phyloP scores from a whole-genome alignment of 441 rosid species.

The Erodium texanum region DNA sequence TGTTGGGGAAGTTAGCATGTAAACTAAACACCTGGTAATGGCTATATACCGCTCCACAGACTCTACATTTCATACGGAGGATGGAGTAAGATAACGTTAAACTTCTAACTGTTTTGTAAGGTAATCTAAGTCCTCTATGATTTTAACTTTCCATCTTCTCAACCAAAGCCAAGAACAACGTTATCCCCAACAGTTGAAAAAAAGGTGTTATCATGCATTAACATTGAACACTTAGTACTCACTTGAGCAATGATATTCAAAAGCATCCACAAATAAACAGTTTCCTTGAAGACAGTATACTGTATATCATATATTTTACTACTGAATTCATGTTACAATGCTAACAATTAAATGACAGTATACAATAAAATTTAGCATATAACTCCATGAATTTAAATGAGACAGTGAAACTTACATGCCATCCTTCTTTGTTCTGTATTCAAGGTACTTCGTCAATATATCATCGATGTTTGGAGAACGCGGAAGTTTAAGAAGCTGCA shows the following conservation, averaged over 20 bases:
- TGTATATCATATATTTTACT: background rate
- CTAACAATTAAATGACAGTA: background rate
- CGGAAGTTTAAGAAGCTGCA: constrained; percentile 92
- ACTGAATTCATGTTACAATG: background rate
- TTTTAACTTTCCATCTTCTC: no score
- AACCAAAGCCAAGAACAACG: no score
- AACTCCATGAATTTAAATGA: constrained; percentile 11
- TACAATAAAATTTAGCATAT: background rate
- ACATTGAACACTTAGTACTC: no score
- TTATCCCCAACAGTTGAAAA: no score
- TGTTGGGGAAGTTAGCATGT: background rate
- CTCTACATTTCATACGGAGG: background rate
- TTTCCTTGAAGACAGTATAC: no score
- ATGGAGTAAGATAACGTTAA: background rate
- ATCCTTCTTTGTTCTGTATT: constrained; percentile 77
- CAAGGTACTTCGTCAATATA: constrained; percentile 72
- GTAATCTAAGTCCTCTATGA: no score
- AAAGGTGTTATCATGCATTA: no score
- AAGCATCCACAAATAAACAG: no score
- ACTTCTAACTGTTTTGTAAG: no score
- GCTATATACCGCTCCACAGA: no score
- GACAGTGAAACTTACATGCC: constrained; percentile 49
- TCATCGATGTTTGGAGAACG: constrained; percentile 82
- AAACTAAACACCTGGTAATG: background rate
- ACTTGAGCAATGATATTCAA: no score